Evolutionary conservation across 2,329 filamentous ascomycete genomes (phyloP).

Genomic region (Stachybotrys chlorohalonatus): DNA sequence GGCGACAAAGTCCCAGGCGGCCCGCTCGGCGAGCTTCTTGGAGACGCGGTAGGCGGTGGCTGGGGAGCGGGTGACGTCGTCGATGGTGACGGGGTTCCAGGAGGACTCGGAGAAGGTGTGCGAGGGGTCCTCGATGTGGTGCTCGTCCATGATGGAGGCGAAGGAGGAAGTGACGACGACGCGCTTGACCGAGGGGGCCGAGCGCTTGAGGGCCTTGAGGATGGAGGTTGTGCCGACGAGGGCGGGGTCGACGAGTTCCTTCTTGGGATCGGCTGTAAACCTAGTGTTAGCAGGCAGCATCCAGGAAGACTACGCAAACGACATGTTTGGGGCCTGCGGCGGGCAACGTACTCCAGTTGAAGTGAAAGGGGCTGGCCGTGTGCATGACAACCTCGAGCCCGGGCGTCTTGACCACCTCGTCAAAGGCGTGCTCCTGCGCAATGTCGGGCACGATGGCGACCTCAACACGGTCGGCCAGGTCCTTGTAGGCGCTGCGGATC

Average conservation of each 20-base stretch:
- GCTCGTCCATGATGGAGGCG: slow-evolving; percentile 37
- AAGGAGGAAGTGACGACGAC: slow-evolving; percentile 57
- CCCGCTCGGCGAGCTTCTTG: slow-evolving; percentile 44
- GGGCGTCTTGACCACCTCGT: slow-evolving; percentile 44
- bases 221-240: slow-evolving; percentile 57
- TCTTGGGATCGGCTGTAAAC: slow-evolving; percentile 33
- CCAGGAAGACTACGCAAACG: neutral
- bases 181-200: slow-evolving; percentile 53
- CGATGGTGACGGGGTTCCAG: slow-evolving; percentile 45
- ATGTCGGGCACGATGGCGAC: slow-evolving; percentile 67
- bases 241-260: slow-evolving; percentile 49
- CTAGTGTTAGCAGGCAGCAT: neutral
- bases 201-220: slow-evolving; percentile 56
- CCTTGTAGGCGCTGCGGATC: slow-evolving; percentile 39
- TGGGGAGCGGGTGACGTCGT: slow-evolving; percentile 28
- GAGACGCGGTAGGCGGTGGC: slow-evolving; percentile 43
- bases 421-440: slow-evolving; percentile 63
- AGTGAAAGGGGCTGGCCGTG: slow-evolving; percentile 53
- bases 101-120: slow-evolving; percentile 36
- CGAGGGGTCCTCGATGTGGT: slow-evolving; percentile 24
- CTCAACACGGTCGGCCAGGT: slow-evolving; percentile 32
- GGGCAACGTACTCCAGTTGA: slow-evolving; percentile 30
- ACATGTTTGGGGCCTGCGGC: neutral
- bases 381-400: slow-evolving; percentile 49
- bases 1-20: slow-evolving; percentile 43